Base-by-base conservation (phyloP, 805 yeast species). In the Nakazawaea anatomiae region DNA sequence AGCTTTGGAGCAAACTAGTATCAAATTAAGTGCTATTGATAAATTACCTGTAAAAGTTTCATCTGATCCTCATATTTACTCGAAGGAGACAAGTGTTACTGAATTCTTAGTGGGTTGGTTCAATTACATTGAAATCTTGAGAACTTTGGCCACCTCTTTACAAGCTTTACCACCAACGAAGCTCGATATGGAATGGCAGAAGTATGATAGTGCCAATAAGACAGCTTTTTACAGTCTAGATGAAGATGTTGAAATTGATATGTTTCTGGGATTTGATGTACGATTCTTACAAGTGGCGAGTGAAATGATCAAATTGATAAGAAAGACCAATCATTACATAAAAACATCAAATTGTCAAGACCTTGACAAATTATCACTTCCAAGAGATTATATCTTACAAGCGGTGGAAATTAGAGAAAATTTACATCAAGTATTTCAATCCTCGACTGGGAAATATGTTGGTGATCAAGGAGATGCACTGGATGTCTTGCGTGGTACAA, bases 91-190 rank as follows among this genome's bases (percentile, higher is more conserved):
- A 6, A 75, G 74, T 54, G 68, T 79, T 11, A 64, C 79, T 0
- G 80, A 69, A 54, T 86, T 86, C 57, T 67, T 86, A 43, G 69
- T 77, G 55, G 66, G 90, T 47, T 83, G 89, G 88, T 85, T 81
- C 60, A 82, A 81, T 0, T 86, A 83, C 58, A 66, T 83, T 35
- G 89, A 84, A 58, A 77, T 83, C 3, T 70, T 85, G 25, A 85
- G 88, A 0, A 75, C 80, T 0, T 66, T 86, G 28, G 78, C 87
- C 1, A 75, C 88, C 0, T 75, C 86, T 3, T 52, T 64, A 40
- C 60, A 60, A 29, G 68, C 71, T 35, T 8, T 14, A 8, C 39
- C 36, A 18, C 31, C 25, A 12, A 42, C 27, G 14, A 18, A 8
- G 25, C 31, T 11, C 8, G 46, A 43, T 14, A 25, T 42, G 32